Conservation (phyloP, 495 filamentous ascomycete genomes). For the Aspergillus homomorphus region DNA sequence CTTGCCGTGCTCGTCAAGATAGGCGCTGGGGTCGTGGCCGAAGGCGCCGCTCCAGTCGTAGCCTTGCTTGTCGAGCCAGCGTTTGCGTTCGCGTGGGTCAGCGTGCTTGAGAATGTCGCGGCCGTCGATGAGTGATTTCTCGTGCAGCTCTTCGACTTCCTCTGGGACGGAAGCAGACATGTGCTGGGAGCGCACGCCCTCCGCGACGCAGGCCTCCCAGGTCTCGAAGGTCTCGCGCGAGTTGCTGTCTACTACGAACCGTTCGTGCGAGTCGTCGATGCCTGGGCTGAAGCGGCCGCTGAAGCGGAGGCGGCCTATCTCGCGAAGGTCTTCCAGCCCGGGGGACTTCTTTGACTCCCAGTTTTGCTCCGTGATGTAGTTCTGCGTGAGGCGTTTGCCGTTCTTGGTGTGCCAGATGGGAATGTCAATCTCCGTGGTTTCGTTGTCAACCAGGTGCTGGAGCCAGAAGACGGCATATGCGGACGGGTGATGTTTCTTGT, state of each 20-base stretch:
- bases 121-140: conserved; percentile 69
- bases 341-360: conserved; percentile 55
- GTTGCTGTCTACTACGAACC: conserved; percentile 83
- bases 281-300: conserved; percentile 79
- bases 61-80: conserved; percentile 77
- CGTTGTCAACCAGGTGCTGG: conserved; percentile 75
- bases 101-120: conserved; percentile 75
- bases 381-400: conserved; percentile 73
- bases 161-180: conserved; percentile 68
- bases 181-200: conserved; percentile 70
- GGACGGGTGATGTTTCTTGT: conserved; percentile 64
- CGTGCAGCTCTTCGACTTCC: conserved; percentile 67
- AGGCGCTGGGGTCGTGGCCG: conserved; percentile 57
- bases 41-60: conserved; percentile 91
- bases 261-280: conserved; percentile 80
- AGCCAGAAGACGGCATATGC: conserved; percentile 83
- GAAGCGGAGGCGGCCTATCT: conserved; percentile 81
- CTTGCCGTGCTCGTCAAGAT: conserved; percentile 47
- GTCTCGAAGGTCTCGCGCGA: conserved; percentile 88
- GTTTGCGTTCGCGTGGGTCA: conserved; percentile 63
- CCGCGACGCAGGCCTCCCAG: conserved; percentile 84
- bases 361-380: conserved; percentile 80
- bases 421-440: conserved; percentile 70
- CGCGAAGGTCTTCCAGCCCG: conserved; percentile 64
- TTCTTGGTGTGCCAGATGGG: conserved; percentile 83